phyloP scores from a whole-genome alignment of 2,329 filamentous ascomycete species.

The Tolypocladium tundrense region DNA sequence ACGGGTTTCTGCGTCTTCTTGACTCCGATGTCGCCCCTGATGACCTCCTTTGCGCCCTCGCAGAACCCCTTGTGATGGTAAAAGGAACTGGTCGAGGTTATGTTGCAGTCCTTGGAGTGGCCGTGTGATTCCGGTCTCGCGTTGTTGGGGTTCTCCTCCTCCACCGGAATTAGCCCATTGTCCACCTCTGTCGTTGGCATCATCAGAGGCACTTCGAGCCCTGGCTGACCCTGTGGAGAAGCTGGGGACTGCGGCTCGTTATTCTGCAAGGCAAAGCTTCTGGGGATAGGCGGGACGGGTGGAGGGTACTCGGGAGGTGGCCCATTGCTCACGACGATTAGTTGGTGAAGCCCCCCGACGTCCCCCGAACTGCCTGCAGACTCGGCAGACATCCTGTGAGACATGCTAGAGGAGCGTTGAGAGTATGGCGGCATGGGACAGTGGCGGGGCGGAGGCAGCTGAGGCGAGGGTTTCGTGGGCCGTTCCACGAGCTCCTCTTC shows the following conservation, averaged over 20 bases:
- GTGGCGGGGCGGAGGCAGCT: constrained; percentile 3
- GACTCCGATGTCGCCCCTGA: constrained; percentile 37
- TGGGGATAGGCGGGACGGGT: not conserved
- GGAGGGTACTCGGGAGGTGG: not conserved
- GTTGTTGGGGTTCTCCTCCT: constrained; percentile 1
- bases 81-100: constrained; percentile 37
- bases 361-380: constrained; percentile 1
- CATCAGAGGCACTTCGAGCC: constrained; percentile 1
- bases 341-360: constrained; percentile 5
- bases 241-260: not conserved
- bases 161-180: constrained; percentile 12
- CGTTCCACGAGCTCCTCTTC: constrained; percentile 5
- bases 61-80: constrained; percentile 45
- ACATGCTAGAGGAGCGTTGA: not conserved
- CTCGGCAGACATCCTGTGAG: not conserved
- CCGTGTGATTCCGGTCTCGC: not conserved
- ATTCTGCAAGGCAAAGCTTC: not conserved
- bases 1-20: constrained; percentile 41
- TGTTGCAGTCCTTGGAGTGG: constrained; percentile 24
- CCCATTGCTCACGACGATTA: not conserved
- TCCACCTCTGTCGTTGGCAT: constrained; percentile 3
- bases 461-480: not conserved
- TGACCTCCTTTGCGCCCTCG: constrained; percentile 39
- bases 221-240: not conserved
- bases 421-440: not conserved